Evolutionary conservation across 2,329 filamentous ascomycete species (phyloP).

Genomic region (Coniochaeta ligniaria): DNA sequence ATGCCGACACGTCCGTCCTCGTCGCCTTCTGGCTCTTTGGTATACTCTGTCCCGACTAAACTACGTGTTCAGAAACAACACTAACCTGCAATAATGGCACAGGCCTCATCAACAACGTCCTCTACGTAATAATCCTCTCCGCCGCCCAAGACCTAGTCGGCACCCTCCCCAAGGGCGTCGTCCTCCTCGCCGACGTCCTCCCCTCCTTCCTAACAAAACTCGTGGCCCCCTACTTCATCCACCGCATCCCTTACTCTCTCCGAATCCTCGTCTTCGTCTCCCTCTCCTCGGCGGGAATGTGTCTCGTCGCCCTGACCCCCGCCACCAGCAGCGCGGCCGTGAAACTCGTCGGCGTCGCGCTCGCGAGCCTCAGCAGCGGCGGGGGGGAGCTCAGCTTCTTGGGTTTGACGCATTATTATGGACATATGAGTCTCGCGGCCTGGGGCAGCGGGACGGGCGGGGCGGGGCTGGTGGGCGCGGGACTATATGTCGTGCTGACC

Average conservation of each 20-base stretch:
- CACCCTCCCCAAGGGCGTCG: constrained; percentile 80
- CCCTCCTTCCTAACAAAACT: constrained; percentile 87
- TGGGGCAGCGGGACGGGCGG: constrained; percentile 93
- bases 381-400: constrained; percentile 88
- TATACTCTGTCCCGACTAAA: constrained; percentile 30
- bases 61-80: neutral
- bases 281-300: constrained; percentile 79
- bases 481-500: constrained; percentile 80
- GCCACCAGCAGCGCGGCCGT: constrained; percentile 55
- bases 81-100: constrained; percentile 5
- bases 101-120: constrained; percentile 94
- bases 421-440: constrained; percentile 74
- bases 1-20: constrained; percentile 64
- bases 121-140: constrained; percentile 95
- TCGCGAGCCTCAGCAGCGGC: constrained; percentile 81
- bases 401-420: constrained; percentile 88
- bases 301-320: constrained; percentile 77
- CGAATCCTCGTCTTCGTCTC: constrained; percentile 69
- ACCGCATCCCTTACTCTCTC: constrained; percentile 70
- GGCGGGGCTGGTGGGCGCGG: constrained; percentile 79
- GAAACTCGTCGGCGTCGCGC: constrained; percentile 75
- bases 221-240: constrained; percentile 88
- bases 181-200: constrained; percentile 86
- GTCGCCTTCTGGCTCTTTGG: constrained; percentile 92
- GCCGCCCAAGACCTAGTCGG: constrained; percentile 94